phyloP scores from a whole-genome alignment of 805 yeast species.

The Candida jianshihensis region DNA sequence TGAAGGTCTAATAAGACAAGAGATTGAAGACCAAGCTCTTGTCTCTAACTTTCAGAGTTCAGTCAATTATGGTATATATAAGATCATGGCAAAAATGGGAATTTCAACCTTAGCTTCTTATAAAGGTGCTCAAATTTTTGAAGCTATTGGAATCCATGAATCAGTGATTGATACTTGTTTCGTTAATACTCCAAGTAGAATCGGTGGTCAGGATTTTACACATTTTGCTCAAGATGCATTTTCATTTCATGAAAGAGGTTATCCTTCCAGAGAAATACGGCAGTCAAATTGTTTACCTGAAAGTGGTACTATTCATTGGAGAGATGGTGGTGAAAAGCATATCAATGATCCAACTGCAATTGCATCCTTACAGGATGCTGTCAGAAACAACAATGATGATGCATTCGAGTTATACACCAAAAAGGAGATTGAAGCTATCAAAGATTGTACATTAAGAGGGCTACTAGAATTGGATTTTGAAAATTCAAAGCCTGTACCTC shows the following conservation, averaged over 20 bases:
- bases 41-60: constrained; percentile 77
- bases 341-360: constrained; percentile 92
- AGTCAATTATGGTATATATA: constrained; percentile 83
- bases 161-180: constrained; percentile 93
- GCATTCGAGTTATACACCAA: constrained; percentile 88
- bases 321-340: constrained; percentile 97
- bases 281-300: no score
- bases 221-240: constrained; percentile 96
- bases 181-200: constrained; percentile 96
- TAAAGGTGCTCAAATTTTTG: constrained; percentile 98
- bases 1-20: constrained; percentile 62
- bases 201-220: constrained; percentile 91
- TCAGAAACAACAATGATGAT: constrained; percentile 87
- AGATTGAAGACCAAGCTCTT: constrained; percentile 51
- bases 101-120: constrained; percentile 96
- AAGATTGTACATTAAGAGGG: constrained; percentile 91
- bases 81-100: constrained; percentile 99
- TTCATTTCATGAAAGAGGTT: constrained; percentile 88
- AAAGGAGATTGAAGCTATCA: constrained; percentile 86
- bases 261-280: constrained; percentile 67
- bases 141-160: constrained; percentile 92
- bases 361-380: constrained; percentile 97
- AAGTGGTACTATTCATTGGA: constrained; percentile 96
- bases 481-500: constrained; percentile 66
- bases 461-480: constrained; percentile 84